Evolutionary conservation across 1,139 yeast species (phyloP), one percentile per base, ranked within the genome.

Genomic region (Yamadazyma spencermartinsiae): DNA sequence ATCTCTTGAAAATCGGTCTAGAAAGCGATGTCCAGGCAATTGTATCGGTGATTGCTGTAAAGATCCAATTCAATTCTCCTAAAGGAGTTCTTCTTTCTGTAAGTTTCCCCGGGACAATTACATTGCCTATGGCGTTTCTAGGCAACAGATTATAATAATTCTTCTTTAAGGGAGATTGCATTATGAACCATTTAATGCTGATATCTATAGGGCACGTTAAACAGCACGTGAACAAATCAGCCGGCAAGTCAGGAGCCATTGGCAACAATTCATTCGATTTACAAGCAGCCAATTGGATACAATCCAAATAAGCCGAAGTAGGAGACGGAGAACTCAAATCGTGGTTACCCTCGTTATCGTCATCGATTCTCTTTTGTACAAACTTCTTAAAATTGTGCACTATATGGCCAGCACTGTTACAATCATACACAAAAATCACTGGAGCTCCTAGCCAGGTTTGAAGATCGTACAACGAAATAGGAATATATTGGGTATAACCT

Each of bases 401-500:
- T 43, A 94, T 89, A 61, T 89, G 87, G 1, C 98, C 98, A 2
- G 98, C 97, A 47, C 89, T 86, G 54, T 85, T 88, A 60, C 98
- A 89, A 61, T 92, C 99, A 60, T 86, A 89, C 33, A 90, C 96
- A 62, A 86, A 90, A 24, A 92, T 85, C 39, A 95, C 94, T 0
- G 99, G 98, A 1, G 98, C 97, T 8, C 98, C 98, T 12, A 92
- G 69, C 98, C 98, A 92, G 1, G 95, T 84, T 56, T 92, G 98
- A 38, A 92, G 68, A 55, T 94, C 98, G 57, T 87, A 89, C 16
- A 92, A 65, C 4, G 96, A 86, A 2, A 92, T 94, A 1, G 99
- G 99, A 44, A 92, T 92, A 58, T 92, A 92, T 63, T 92, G 98
- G 1, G 98, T 92, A 59, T 90, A 94, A 1, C 96, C 96, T 50